Evolutionary conservation across 2,329 filamentous ascomycete genomes (phyloP).

Genomic region (Penicillium glabrum): DNA sequence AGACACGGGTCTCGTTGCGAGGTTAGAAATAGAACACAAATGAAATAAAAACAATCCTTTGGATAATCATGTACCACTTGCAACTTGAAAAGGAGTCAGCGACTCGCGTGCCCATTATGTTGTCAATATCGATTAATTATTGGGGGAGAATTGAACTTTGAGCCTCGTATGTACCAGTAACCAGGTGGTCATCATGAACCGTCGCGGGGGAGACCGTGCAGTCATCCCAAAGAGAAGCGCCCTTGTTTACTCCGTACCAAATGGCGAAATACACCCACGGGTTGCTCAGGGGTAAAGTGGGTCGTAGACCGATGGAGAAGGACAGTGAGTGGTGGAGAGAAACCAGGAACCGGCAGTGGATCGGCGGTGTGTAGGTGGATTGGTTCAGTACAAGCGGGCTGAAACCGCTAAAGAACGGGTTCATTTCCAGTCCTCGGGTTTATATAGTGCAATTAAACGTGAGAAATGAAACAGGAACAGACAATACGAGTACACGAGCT

Average conservation of each 20-base stretch:
- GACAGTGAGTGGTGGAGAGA: slow-evolving; percentile 6
- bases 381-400: slow-evolving; percentile 9
- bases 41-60: too few species aligned
- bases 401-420: slow-evolving; percentile 13
- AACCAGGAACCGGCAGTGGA: slow-evolving; percentile 24
- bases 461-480: neutral
- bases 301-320: slow-evolving; percentile 4
- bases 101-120: neutral
- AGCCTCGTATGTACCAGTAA: neutral
- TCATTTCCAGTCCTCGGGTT: neutral
- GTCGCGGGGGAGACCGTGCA: slow-evolving; percentile 3
- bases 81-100: neutral
- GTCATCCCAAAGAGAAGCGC: neutral
- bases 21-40: neutral
- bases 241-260: neutral
- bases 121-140: neutral
- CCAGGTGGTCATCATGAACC: neutral
- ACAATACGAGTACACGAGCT: neutral
- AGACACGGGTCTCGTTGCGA: neutral
- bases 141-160: slow-evolving; percentile 1
- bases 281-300: slow-evolving; percentile 28
- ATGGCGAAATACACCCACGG: slow-evolving; percentile 19
- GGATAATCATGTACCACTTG: too few species aligned
- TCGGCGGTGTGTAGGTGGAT: slow-evolving; percentile 14
- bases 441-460: neutral